Conservation (phyloP, 257 asterid species). For the Thymus mandschuricus region DNA sequence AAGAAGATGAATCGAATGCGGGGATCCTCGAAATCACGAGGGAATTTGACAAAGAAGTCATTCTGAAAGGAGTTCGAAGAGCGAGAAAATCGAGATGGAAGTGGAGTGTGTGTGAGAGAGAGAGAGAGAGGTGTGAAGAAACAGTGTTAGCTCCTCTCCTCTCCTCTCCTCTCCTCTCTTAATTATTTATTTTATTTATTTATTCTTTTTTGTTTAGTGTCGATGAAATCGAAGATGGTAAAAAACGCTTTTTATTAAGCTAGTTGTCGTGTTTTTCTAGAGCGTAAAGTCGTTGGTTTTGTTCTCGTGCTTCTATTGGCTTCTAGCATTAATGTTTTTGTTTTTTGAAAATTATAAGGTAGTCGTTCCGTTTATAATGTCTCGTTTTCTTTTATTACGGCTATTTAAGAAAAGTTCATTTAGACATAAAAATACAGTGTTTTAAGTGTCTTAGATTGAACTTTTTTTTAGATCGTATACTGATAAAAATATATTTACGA, state of each 20-base stretch:
- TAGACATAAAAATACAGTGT: too few species aligned
- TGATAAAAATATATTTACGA: too few species aligned
- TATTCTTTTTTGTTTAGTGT: background rate
- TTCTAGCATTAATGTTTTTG: too few species aligned
- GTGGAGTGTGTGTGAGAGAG: background rate
- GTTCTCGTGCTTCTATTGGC: too few species aligned
- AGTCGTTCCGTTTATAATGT: too few species aligned
- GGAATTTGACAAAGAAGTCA: constrained; percentile 48
- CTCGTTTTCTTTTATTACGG: too few species aligned
- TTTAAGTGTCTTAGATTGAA: too few species aligned
- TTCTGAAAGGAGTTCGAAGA: constrained; percentile 28
- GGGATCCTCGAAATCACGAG: constrained; percentile 36
- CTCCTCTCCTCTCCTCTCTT: background rate
- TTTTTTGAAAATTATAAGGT: too few species aligned
- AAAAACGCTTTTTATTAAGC: background rate
- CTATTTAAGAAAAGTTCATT: too few species aligned
- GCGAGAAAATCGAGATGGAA: constrained; percentile 35
- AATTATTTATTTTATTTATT: background rate
- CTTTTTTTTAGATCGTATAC: too few species aligned
- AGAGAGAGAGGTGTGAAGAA: background rate
- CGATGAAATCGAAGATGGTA: constrained; percentile 42
- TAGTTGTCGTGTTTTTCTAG: background rate
- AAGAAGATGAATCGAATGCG: constrained; percentile 36
- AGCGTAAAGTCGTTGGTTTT: background rate
- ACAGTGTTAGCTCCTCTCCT: background rate